phyloP scores from a whole-genome alignment of 345 rosid genomes.

The Brassica rapa region DNA sequence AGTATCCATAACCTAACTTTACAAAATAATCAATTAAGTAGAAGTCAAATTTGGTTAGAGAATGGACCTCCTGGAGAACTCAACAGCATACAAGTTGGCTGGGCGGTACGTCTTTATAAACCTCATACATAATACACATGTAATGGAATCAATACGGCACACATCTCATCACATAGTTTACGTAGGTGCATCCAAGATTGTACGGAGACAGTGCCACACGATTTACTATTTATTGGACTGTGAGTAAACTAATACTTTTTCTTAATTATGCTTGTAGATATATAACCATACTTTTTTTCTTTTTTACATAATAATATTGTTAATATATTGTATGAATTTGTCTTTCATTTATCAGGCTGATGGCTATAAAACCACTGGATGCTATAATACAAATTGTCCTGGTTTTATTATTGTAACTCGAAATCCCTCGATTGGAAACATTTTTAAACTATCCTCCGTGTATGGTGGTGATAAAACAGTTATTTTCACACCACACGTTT shows the following conservation, averaged over 20 bases:
- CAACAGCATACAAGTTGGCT: constrained; percentile 25
- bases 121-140: neutral
- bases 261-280: neutral
- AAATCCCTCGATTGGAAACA: neutral
- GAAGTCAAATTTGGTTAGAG: constrained; percentile 31
- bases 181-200: constrained; percentile 29
- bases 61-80: constrained; percentile 18
- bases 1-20: constrained; percentile 1
- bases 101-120: constrained; percentile 19
- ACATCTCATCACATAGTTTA: neutral
- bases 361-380: constrained; percentile 7
- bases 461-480: neutral
- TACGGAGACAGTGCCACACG: constrained; percentile 22
- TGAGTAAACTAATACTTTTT: constrained; percentile 1
- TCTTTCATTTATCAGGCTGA: neutral
- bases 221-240: constrained; percentile 35
- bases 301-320: neutral
- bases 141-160: neutral
- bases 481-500: neutral
- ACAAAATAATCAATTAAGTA: neutral
- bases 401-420: constrained; percentile 17
- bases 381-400: constrained; percentile 20
- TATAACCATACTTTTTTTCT: neutral
- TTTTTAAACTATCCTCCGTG: neutral
- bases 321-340: neutral